Evolutionary conservation across 768 basidiomycete species (phyloP).

Genomic region (Baorangia bicolor): DNA sequence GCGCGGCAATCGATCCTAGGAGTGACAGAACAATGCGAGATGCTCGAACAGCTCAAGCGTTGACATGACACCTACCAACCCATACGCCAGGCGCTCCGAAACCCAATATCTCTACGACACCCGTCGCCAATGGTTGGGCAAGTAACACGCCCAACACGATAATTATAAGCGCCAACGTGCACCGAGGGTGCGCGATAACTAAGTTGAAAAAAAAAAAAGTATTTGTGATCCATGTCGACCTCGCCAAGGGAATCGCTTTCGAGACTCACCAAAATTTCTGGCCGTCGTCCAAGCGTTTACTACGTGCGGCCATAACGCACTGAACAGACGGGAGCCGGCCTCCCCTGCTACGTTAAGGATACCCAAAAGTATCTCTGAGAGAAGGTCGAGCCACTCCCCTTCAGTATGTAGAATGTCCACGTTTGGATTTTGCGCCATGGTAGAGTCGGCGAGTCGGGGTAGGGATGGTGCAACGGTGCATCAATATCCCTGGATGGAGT

Average conservation of each 20-base stretch:
- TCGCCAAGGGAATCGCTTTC: background rate
- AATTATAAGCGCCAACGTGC: rapidly evolving
- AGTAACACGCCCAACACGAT: background rate
- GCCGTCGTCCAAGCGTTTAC: background rate
- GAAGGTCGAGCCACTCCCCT: background rate
- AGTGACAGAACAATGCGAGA: background rate
- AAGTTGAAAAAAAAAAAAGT: background rate
- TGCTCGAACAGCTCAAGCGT: background rate
- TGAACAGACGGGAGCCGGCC: background rate
- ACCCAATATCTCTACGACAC: rapidly evolving
- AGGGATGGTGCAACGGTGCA: background rate
- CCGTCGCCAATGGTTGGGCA: background rate
- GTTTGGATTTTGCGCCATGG: background rate
- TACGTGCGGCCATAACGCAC: background rate
- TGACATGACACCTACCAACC: slow-evolving; percentile 1
- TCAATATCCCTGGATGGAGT: background rate
- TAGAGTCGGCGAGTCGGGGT: background rate
- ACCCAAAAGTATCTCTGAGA: rapidly evolving
- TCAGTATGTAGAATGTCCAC: background rate
- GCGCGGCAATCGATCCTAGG: slow-evolving; percentile 6
- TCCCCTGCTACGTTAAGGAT: rapidly evolving
- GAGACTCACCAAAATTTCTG: background rate
- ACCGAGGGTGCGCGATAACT: background rate
- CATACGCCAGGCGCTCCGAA: background rate
- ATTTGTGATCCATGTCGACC: background rate